phyloP scores from a whole-genome alignment of 2,329 filamentous ascomycete genomes.

The Aspergillus tamarii region DNA sequence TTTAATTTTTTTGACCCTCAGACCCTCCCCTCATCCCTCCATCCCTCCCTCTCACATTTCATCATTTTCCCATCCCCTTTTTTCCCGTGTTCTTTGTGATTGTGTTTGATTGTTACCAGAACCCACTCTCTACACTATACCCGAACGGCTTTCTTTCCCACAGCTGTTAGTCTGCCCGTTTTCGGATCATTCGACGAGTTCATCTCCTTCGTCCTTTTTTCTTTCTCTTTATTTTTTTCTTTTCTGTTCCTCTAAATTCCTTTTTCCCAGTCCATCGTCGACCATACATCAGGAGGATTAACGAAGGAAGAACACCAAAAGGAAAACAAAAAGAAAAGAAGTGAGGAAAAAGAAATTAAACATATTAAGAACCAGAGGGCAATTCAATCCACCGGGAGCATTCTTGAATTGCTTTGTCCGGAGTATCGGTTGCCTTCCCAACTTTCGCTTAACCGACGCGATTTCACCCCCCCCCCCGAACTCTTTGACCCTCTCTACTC shows the following conservation, averaged over 20 bases:
- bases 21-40: conserved; percentile 3
- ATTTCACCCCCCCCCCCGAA: conserved; percentile 11
- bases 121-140: conserved; percentile 8
- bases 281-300: not conserved
- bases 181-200: conserved; percentile 12
- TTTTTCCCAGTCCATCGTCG: not conserved
- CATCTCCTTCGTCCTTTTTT: conserved; percentile 3
- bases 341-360: conserved; percentile 1
- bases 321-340: conserved; percentile 1
- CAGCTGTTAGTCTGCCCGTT: conserved; percentile 12
- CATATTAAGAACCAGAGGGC: conserved; percentile 1
- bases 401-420: conserved; percentile 26
- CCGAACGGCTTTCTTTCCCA: conserved; percentile 8
- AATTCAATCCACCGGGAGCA: conserved; percentile 12
- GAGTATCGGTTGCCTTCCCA: conserved; percentile 22
- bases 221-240: conserved; percentile 5
- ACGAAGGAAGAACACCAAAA: conserved; percentile 3
- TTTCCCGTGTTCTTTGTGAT: conserved; percentile 4
- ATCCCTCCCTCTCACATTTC: conserved; percentile 8
- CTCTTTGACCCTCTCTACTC: conserved; percentile 17
- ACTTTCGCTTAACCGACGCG: conserved; percentile 23
- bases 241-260: conserved; percentile 1
- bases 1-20: not conserved
- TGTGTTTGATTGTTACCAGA: conserved; percentile 13
- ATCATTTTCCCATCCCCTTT: conserved; percentile 8